A percentile compares a stretch with the other conserved stretches of the same genome.
phyloP scores from a whole-genome alignment of 768 basidiomycete species.

The Psilocybe cubensis region DNA sequence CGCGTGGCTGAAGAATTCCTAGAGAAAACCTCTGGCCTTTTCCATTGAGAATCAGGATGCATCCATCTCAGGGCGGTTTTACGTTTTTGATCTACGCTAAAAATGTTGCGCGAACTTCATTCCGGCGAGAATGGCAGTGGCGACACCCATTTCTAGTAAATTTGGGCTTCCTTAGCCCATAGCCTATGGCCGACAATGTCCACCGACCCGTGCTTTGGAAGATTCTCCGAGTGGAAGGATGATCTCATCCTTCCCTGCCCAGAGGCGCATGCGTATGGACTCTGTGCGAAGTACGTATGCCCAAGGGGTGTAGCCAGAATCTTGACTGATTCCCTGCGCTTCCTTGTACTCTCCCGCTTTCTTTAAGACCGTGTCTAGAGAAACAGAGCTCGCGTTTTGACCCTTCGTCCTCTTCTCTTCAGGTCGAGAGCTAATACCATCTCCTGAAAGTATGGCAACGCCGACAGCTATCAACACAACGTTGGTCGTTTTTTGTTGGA shows the following conservation, averaged over 20 bases:
- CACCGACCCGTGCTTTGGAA: conserved; percentile 24
- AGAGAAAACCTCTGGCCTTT: conserved; percentile 13
- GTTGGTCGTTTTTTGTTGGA: conserved; percentile 16
- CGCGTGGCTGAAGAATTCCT: conserved; percentile 14
- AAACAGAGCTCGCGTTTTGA: conserved; percentile 9
- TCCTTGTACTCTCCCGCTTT: conserved; percentile 24
- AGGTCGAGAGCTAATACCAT: conserved; percentile 2
- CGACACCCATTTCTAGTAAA: conserved; percentile 16
- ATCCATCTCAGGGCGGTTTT: conserved; percentile 17
- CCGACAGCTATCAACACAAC: conserved; percentile 21
- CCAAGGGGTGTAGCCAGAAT: conserved; percentile 21
- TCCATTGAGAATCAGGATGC: conserved; percentile 23
- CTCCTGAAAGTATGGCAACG: conserved; percentile 10
- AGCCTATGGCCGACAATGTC: conserved; percentile 27
- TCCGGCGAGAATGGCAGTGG: conserved; percentile 19
- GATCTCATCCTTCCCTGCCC: conserved; percentile 24
- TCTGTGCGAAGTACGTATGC: conserved; percentile 25
- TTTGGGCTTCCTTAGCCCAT: conserved; percentile 13
- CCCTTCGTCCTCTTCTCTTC: conserved; percentile 14
- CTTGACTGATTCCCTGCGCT: conserved; percentile 28
- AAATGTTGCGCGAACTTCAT: conserved; percentile 16
- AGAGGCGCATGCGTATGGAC: conserved; percentile 24
- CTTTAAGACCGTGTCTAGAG: conserved; percentile 24
- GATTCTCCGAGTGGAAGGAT: conserved; percentile 24
- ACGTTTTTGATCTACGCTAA: conserved; percentile 28